These are phyloP conservation scores for Stagonosporopsis cucurbitacearum DNA, from an alignment of 2,329 filamentous ascomycete genomes.

Conservation along the genomic window DNA sequence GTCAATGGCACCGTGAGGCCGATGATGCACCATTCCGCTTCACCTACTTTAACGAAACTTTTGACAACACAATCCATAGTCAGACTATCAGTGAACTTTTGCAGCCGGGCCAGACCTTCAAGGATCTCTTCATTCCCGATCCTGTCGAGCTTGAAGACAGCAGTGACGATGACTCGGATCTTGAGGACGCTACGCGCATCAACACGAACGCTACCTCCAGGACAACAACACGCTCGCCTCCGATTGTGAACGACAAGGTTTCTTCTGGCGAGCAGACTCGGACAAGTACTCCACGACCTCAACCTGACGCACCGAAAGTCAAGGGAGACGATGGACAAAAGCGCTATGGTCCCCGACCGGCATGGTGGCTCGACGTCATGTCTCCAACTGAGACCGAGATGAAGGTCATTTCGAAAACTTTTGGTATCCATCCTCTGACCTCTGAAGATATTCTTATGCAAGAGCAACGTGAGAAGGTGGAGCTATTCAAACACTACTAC, in stretches of 20 bases:
- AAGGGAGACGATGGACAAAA: conserved; percentile 40
- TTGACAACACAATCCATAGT: conserved; percentile 94
- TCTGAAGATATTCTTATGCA: conserved; percentile 97
- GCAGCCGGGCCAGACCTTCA: conserved; percentile 82
- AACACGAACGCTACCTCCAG: conserved; percentile 39
- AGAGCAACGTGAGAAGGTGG: conserved; percentile 96
- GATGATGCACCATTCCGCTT: conserved; percentile 93
- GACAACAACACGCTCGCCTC: conserved; percentile 33
- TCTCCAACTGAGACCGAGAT: conserved; percentile 93
- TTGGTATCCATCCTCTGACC: conserved; percentile 94
- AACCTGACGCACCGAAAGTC: conserved; percentile 21
- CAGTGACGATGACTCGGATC: conserved; percentile 69
- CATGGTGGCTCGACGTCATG: conserved; percentile 95
- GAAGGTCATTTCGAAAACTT: conserved; percentile 89
- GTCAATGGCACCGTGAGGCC: conserved; percentile 84
- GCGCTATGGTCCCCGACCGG: conserved; percentile 76
- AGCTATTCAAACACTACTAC: conserved; percentile 96
- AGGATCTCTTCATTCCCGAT: conserved; percentile 89
- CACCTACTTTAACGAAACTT: conserved; percentile 98
- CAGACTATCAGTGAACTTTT: conserved; percentile 93
- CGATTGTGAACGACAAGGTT: conserved; percentile 42
- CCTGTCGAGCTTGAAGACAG: conserved; percentile 70
- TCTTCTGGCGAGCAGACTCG: conserved; percentile 54
- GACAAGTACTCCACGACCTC: conserved; percentile 61
- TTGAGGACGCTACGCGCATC: conserved; percentile 48